Conservation (phyloP, 208 protist genomes). For the Trypanosoma melophagium region DNA sequence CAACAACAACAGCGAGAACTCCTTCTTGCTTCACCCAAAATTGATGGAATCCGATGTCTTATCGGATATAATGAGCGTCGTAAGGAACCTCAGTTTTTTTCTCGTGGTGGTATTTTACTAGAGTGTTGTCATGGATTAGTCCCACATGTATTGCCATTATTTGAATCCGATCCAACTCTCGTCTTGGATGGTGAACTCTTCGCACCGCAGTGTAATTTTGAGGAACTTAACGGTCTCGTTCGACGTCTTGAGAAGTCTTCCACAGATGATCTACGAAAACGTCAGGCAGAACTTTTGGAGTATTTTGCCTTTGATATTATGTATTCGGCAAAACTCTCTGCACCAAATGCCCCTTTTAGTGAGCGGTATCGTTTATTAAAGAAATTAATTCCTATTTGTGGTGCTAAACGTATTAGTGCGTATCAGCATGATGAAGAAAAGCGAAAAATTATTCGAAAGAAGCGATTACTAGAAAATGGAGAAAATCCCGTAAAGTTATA, state of each 20-base stretch:
- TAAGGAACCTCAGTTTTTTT: conserved; percentile 81
- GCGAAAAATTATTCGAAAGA: conserved; percentile 68
- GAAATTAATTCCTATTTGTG: conserved; percentile 72
- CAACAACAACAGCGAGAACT: conserved; percentile 30
- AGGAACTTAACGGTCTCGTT: conserved; percentile 84
- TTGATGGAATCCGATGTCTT: conserved; percentile 89
- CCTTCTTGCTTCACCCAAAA: conserved; percentile 85
- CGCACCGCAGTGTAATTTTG: conserved; percentile 81
- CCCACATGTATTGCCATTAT: conserved; percentile 69
- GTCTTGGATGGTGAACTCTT: conserved; percentile 89
- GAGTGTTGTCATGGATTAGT: conserved; percentile 81
- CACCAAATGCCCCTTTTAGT: conserved; percentile 56
- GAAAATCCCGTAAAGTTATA: conserved; percentile 58
- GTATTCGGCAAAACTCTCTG: conserved; percentile 63
- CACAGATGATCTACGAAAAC: conserved; percentile 34
- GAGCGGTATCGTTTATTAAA: conserved; percentile 83
- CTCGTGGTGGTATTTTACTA: conserved; percentile 80
- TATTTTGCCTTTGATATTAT: conserved; percentile 92
- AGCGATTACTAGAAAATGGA: conserved; percentile 22
- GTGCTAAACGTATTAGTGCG: conserved; percentile 82
- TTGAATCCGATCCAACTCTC: conserved; percentile 65
- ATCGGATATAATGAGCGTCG: conserved; percentile 66
- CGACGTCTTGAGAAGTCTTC: conserved; percentile 44
- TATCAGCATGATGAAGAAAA: conserved; percentile 79
- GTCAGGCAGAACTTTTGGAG: conserved; percentile 64